phyloP scores from a whole-genome alignment of 2,329 filamentous ascomycete species.

The Penicillium sp. region DNA sequence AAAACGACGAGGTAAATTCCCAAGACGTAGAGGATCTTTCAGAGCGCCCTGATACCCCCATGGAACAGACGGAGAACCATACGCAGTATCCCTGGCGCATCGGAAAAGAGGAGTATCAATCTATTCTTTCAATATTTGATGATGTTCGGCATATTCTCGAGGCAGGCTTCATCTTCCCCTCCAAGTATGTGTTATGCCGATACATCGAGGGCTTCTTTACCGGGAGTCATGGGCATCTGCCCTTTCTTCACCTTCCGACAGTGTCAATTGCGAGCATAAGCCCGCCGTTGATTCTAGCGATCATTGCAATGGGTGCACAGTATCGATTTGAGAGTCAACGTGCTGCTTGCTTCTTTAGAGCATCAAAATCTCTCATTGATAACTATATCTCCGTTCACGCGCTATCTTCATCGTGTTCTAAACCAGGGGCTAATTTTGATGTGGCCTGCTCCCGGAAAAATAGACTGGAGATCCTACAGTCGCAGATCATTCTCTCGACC shows the following conservation, averaged over 20 bases:
- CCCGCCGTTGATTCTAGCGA: background rate
- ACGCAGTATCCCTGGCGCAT: background rate
- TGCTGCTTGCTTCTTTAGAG: background rate
- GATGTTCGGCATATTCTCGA: background rate
- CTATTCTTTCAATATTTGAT: background rate
- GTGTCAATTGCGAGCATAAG: background rate
- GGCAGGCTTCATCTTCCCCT: background rate
- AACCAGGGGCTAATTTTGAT: background rate
- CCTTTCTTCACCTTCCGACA: background rate
- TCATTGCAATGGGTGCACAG: background rate
- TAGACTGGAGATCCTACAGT: background rate
- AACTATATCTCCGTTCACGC: background rate
- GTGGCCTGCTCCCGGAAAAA: background rate
- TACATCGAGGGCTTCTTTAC: background rate
- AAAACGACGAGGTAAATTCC: background rate
- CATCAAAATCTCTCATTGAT: background rate
- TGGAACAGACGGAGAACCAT: background rate
- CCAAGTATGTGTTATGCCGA: background rate
- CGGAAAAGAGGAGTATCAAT: background rate
- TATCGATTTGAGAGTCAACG: background rate
- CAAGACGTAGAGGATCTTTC: background rate
- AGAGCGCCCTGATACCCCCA: background rate
- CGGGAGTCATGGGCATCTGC: background rate
- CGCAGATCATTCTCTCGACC: background rate
- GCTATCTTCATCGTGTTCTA: background rate